Evolutionary conservation across 108 stramenopile species (phyloP).

Genomic region (Parietichytrium sp.): DNA sequence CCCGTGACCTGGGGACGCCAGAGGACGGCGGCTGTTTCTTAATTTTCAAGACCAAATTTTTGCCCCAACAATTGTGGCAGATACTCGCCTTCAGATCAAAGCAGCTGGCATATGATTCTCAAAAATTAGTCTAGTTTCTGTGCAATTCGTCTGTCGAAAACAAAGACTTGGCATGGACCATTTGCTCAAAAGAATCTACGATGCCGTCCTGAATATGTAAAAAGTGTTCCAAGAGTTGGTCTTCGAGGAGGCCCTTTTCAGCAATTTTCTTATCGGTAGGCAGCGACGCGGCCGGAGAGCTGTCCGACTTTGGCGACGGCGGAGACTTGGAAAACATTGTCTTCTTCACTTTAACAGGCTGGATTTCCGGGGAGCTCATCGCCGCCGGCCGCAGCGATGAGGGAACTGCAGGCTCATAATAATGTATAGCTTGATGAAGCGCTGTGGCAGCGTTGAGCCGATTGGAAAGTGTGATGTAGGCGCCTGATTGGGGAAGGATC

Average conservation of each 20-base stretch:
- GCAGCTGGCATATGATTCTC: too few relatives aligned
- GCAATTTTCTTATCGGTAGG: background rate
- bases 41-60: too few relatives aligned
- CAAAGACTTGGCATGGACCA: constrained; percentile 5
- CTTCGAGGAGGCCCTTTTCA: background rate
- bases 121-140: too few relatives aligned
- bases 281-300: background rate
- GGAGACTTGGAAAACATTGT: background rate
- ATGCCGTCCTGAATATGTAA: background rate
- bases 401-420: too few relatives aligned
- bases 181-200: background rate
- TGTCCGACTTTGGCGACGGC: background rate
- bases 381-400: background rate
- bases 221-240: background rate
- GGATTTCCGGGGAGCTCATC: background rate
- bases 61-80: too few relatives aligned
- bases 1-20: too few relatives aligned
- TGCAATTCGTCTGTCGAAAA: too few relatives aligned
- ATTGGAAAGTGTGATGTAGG: constrained; percentile 43
- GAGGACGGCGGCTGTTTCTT: too few relatives aligned
- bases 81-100: too few relatives aligned
- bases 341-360: background rate
- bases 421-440: constrained; percentile 37
- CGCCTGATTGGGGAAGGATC: constrained; percentile 77
- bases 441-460: constrained; percentile 38